These are phyloP conservation scores for Thermothielavioides terrestris DNA, from an alignment of 495 filamentous ascomycete species.

Conservation along the genomic window DNA sequence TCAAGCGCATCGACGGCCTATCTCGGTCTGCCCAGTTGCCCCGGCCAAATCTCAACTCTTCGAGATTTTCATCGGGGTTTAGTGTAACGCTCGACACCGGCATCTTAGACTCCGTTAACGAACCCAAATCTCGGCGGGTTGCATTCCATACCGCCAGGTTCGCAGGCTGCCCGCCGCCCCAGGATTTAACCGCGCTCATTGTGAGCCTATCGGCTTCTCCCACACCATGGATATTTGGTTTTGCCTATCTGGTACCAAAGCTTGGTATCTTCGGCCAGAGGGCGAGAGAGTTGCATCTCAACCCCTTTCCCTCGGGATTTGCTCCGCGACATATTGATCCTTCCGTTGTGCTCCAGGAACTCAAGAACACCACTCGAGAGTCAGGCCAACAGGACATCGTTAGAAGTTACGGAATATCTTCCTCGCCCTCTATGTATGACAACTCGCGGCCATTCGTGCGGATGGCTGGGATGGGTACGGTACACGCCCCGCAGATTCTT, in stretches of 20 bases:
- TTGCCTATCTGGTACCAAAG: conserved; percentile 10
- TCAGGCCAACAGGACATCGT: no score
- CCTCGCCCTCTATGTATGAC: no score
- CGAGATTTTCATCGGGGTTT: neutral
- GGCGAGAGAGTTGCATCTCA: no score
- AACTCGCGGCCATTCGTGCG: no score
- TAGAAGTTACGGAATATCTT: no score
- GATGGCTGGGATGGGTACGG: neutral
- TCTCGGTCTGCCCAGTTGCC: no score
- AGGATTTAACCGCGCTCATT: conserved; percentile 10
- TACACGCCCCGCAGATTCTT: neutral
- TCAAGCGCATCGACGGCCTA: no score
- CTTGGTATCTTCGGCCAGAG: neutral
- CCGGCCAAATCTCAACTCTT: neutral
- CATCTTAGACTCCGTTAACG: conserved; percentile 1
- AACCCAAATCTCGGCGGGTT: no score
- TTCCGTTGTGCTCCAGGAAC: no score
- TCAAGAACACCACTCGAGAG: no score
- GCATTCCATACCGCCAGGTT: conserved; percentile 6
- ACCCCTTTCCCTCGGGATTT: no score
- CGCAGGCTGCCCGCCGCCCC: neutral
- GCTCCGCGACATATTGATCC: no score
- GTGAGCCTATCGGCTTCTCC: conserved; percentile 12
- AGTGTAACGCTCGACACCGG: neutral
- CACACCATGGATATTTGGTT: conserved; percentile 11